phyloP scores from a whole-genome alignment of 495 filamentous ascomycete genomes.

The Penicillium bovifimosum region DNA sequence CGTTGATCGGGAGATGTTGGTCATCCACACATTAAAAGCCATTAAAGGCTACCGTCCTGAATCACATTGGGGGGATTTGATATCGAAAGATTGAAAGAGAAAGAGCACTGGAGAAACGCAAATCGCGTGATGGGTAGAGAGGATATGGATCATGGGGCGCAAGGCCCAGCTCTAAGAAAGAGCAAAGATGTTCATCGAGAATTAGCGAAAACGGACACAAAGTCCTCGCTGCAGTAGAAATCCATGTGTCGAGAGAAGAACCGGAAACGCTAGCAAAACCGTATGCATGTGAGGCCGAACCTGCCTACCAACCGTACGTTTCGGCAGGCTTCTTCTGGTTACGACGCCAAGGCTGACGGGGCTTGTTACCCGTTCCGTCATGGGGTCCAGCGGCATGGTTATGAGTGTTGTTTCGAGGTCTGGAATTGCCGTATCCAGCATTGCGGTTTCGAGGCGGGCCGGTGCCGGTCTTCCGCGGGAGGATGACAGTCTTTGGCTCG shows the following conservation, averaged over 20 bases:
- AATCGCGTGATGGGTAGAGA: neutral
- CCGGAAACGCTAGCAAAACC: neutral
- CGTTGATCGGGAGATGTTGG: neutral
- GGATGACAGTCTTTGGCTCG: slow-evolving; percentile 23
- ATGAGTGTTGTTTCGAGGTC: slow-evolving; percentile 29
- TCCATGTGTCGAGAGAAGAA: neutral
- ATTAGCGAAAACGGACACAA: neutral
- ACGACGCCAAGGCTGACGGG: neutral
- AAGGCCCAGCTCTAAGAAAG: neutral
- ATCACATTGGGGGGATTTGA: neutral
- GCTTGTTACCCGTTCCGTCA: slow-evolving; percentile 18
- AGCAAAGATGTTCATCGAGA: neutral
- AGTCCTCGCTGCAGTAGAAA: neutral
- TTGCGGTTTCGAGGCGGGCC: slow-evolving; percentile 25
- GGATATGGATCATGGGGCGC: neutral
- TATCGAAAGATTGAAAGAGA: neutral
- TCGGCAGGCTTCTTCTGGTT: neutral
- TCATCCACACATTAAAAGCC: slow-evolving; percentile 2
- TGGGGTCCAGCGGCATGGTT: neutral
- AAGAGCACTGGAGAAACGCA: neutral
- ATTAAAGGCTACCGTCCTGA: neutral
- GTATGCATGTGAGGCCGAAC: neutral
- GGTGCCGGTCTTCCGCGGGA: slow-evolving; percentile 30
- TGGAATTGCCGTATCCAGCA: slow-evolving; percentile 13
- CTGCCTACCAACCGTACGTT: neutral